Conservation (phyloP, 345 rosid species). For the Eucalyptus melliodora region DNA sequence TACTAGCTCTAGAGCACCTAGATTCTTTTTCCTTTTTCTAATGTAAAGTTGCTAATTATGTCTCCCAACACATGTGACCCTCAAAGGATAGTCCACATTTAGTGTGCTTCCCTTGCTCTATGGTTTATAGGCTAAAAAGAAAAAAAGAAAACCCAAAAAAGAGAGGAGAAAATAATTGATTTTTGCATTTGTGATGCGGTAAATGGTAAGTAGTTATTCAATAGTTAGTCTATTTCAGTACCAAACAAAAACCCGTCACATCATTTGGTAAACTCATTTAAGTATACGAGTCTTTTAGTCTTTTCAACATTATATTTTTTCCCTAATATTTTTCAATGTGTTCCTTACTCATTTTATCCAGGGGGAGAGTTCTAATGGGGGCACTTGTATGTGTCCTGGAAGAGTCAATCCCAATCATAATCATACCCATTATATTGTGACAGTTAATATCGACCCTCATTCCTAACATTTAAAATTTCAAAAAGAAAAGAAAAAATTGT, state of each 20-base stretch:
- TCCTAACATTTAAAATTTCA: not conserved
- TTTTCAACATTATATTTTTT: not conserved
- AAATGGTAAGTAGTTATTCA: not conserved
- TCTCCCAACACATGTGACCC: not conserved
- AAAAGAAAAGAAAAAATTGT: not conserved
- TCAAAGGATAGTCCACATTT: not conserved
- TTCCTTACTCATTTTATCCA: not conserved
- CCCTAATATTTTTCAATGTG: not conserved
- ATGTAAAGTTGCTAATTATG: not conserved
- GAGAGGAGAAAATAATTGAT: not conserved
- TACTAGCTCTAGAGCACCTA: not conserved
- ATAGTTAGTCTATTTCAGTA: not conserved
- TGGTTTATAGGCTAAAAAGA: not conserved
- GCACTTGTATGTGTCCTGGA: not conserved
- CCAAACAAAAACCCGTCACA: not conserved
- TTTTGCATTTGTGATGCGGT: not conserved
- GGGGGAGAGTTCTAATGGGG: not conserved
- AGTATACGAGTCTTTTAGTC: accelerated
- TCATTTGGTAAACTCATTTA: not conserved
- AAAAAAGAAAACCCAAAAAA: not conserved
- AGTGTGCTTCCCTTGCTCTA: not conserved
- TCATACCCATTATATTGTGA: not conserved
- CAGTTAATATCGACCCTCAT: not conserved
- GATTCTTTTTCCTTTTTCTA: not conserved
- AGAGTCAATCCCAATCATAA: not conserved